phyloP scores from a whole-genome alignment of 805 yeast species.

The Nakazawaea holstii region DNA sequence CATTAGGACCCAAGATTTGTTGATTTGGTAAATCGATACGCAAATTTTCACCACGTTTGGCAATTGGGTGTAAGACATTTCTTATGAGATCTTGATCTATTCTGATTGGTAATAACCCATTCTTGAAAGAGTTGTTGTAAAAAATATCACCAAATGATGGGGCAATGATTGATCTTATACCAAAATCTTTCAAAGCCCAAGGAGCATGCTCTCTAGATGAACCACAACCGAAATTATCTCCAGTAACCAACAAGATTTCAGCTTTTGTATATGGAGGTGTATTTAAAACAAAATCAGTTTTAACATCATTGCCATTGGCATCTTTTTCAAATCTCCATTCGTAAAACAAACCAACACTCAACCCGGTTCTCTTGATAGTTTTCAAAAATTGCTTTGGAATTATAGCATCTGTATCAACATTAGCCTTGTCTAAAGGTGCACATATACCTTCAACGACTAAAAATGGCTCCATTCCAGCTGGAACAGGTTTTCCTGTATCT shows the following conservation, averaged over 20 bases:
- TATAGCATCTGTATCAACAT: constrained; percentile 97
- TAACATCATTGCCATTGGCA: constrained; percentile 62
- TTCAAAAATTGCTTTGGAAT: constrained; percentile 98
- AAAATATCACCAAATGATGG: constrained; percentile 98
- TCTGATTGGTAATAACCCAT: constrained; percentile 91
- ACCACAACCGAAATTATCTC: constrained; percentile 98
- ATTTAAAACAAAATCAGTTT: constrained; percentile 89
- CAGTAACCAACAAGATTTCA: constrained; percentile 82
- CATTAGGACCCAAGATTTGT: constrained; percentile 61
- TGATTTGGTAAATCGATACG: constrained; percentile 86
- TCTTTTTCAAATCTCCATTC: constrained; percentile 78
- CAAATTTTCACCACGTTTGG: constrained; percentile 63
- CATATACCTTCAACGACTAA: constrained; percentile 74
- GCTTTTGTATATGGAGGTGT: constrained; percentile 77
- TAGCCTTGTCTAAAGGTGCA: constrained; percentile 92
- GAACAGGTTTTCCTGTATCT: constrained; percentile 24
- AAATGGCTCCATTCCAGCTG: constrained; percentile 71
- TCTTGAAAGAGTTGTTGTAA: constrained; percentile 95
- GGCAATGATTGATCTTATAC: constrained; percentile 92
- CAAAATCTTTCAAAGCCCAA: constrained; percentile 98
- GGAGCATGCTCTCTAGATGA: constrained; percentile 99
- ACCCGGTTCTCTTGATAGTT: constrained; percentile 96
- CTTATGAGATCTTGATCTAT: constrained; percentile 72
- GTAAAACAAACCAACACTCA: constrained; percentile 82
- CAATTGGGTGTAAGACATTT: constrained; percentile 73